Evolutionary conservation across 371 early-diverging fungal species (phyloP).

Genomic region (Mucor sp.): DNA sequence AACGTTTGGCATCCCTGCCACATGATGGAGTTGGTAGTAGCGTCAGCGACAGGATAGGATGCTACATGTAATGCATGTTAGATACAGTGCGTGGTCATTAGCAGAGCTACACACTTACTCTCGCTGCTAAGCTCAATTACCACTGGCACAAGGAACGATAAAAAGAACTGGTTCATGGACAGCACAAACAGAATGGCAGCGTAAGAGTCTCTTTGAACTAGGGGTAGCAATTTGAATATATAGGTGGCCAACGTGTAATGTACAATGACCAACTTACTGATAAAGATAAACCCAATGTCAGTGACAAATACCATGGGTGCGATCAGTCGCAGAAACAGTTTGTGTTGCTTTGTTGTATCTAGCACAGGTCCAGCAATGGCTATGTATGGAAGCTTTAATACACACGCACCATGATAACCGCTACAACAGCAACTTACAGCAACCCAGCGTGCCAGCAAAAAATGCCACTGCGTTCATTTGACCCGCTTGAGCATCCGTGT

Average conservation of each 20-base stretch:
- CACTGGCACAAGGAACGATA: slow-evolving; percentile 54
- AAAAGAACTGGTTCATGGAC: slow-evolving; percentile 48
- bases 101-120: slow-evolving; percentile 28
- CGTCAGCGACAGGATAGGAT: slow-evolving; percentile 57
- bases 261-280: slow-evolving; percentile 20
- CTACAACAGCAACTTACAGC: slow-evolving; percentile 26
- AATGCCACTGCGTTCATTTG: slow-evolving; percentile 38
- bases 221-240: not conserved
- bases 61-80: slow-evolving; percentile 15
- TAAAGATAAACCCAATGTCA: slow-evolving; percentile 50
- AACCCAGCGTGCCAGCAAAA: slow-evolving; percentile 43
- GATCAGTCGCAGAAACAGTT: slow-evolving; percentile 40
- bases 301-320: slow-evolving; percentile 53
- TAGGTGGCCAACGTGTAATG: not conserved
- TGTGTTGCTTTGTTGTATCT: slow-evolving; percentile 56
- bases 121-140: slow-evolving; percentile 59
- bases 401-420: not conserved
- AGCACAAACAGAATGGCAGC: slow-evolving; percentile 49
- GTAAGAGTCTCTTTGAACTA: slow-evolving; percentile 43
- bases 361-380: slow-evolving; percentile 52
- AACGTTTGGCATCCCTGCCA: slow-evolving; percentile 57
- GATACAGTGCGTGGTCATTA: not conserved
- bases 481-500: slow-evolving; percentile 53
- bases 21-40: slow-evolving; percentile 52
- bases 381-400: not conserved